phyloP scores from a whole-genome alignment of 2,329 filamentous ascomycete genomes.

The Arachnomyces sp. region DNA sequence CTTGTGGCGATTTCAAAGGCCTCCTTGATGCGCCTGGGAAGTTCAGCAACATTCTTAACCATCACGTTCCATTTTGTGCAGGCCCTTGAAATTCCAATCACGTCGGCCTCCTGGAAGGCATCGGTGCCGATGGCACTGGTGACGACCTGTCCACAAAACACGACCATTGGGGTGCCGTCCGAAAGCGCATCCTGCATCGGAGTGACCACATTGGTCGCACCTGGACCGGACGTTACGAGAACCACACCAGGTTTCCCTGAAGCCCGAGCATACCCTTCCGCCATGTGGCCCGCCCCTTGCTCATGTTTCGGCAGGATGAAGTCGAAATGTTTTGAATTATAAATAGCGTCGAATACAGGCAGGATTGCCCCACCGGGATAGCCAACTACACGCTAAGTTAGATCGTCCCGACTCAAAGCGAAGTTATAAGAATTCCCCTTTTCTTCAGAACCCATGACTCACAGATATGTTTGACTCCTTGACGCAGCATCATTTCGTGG shows the following conservation, averaged over 20 bases:
- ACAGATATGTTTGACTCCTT: slow-evolving; percentile 91
- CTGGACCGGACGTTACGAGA: slow-evolving; percentile 90
- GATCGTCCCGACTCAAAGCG: slow-evolving; percentile 4
- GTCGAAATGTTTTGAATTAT: slow-evolving; percentile 94
- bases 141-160: slow-evolving; percentile 88
- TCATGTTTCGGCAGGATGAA: slow-evolving; percentile 94
- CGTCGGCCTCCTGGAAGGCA: slow-evolving; percentile 94
- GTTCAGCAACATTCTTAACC: slow-evolving; percentile 90
- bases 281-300: slow-evolving; percentile 98
- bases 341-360: slow-evolving; percentile 96
- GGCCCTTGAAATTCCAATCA: slow-evolving; percentile 84
- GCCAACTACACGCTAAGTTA: slow-evolving; percentile 49
- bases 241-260: slow-evolving; percentile 93
- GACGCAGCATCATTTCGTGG: slow-evolving; percentile 97
- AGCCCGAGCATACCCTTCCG: slow-evolving; percentile 89
- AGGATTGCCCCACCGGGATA: slow-evolving; percentile 96
- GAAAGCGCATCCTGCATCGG: slow-evolving; percentile 94
- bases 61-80: slow-evolving; percentile 99
- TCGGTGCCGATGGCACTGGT: slow-evolving; percentile 89
- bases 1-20: slow-evolving; percentile 96
- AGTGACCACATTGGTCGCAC: slow-evolving; percentile 92
- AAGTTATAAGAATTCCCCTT: neutral
- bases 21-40: slow-evolving; percentile 91
- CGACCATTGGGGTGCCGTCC: slow-evolving; percentile 91
- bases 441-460: slow-evolving; percentile 38